Evolutionary conservation across 2,329 filamentous ascomycete species (phyloP).

Genomic region (Tolypocladium tropicale): DNA sequence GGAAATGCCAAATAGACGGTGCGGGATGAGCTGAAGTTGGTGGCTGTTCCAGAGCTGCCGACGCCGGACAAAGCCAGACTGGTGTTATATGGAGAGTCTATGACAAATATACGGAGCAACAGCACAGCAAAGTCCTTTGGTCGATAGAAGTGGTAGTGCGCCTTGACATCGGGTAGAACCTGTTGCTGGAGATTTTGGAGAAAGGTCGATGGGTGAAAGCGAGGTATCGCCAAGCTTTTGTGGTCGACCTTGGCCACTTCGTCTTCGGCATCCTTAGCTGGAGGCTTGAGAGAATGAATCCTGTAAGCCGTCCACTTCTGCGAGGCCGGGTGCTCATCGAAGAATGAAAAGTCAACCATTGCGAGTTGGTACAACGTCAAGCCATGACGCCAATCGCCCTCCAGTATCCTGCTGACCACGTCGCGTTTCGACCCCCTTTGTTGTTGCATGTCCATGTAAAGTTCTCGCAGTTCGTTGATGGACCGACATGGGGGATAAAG

Average conservation of each 20-base stretch:
- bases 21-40: conserved; percentile 53
- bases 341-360: conserved; percentile 57
- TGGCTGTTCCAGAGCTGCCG: conserved; percentile 19
- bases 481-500: conserved; percentile 59
- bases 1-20: conserved; percentile 77
- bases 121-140: conserved; percentile 58
- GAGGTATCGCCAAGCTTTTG: conserved; percentile 45
- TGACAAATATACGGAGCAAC: conserved; percentile 66
- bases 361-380: conserved; percentile 56
- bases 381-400: conserved; percentile 60
- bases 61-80: conserved; percentile 32
- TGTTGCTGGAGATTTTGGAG: conserved; percentile 65
- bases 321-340: conserved; percentile 54
- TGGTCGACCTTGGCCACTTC: conserved; percentile 31
- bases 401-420: conserved; percentile 51
- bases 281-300: conserved; percentile 40
- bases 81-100: conserved; percentile 72
- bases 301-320: conserved; percentile 56
- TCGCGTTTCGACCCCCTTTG: conserved; percentile 53
- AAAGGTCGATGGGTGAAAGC: conserved; percentile 74
- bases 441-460: conserved; percentile 50
- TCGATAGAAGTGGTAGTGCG: conserved; percentile 72
- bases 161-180: conserved; percentile 69
- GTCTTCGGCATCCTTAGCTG: conserved; percentile 24
- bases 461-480: conserved; percentile 53